A percentile compares a stretch with the other conserved stretches of the same genome.
phyloP scores from a whole-genome alignment of 257 asterid genomes.

The Solanum tarijense region DNA sequence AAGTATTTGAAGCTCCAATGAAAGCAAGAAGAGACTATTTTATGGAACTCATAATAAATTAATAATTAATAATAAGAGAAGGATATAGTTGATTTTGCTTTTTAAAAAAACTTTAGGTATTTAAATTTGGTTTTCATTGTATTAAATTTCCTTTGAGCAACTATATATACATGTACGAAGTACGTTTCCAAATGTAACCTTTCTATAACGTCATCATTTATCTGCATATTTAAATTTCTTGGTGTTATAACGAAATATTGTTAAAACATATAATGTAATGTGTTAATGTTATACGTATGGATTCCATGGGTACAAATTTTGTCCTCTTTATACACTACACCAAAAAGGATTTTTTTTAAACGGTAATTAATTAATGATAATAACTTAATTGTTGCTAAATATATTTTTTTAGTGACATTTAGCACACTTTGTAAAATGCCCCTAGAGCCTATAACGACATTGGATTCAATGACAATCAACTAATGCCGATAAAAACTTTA shows the following conservation, averaged over 20 bases:
- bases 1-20: conserved; percentile 27
- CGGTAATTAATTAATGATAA: too few species aligned
- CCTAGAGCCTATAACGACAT: too few species aligned
- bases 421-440: too few species aligned
- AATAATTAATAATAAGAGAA: not conserved
- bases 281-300: not conserved
- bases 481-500: fast-evolving
- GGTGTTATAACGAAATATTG: not conserved
- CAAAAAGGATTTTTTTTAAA: too few species aligned
- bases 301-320: not conserved
- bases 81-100: not conserved
- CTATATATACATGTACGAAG: not conserved
- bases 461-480: not conserved
- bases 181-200: not conserved
- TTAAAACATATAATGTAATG: not conserved
- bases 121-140: not conserved
- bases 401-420: not conserved
- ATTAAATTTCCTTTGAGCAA: not conserved
- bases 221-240: not conserved
- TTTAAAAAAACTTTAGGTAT: not conserved
- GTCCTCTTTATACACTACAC: too few species aligned
- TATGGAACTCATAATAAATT: not conserved
- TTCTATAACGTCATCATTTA: not conserved
- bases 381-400: too few species aligned
- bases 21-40: not conserved